Percentiles rank a stretch among this genome's conserved stretches.
phyloP scores from a whole-genome alignment of 768 basidiomycete genomes.

The Kwoniella shandongensis region DNA sequence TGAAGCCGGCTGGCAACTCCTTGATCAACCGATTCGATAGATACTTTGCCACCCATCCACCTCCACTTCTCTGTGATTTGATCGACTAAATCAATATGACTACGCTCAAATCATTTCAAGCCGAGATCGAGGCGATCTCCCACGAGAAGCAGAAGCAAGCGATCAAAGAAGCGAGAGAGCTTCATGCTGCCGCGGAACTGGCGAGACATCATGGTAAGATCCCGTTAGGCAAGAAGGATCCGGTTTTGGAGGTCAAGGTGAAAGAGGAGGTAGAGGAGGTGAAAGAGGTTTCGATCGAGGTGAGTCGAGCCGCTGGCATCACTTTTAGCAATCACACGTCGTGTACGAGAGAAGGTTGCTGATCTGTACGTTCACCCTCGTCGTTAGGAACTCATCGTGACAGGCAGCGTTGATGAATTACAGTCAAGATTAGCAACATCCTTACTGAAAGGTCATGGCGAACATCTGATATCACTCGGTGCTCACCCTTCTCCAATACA shows the following conservation, averaged over 20 bases:
- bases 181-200: slow-evolving; percentile 39
- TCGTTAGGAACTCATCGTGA: slow-evolving; percentile 24
- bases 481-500: slow-evolving; percentile 41
- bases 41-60: no score
- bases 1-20: no score
- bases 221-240: slow-evolving; percentile 22
- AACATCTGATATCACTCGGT: slow-evolving; percentile 50
- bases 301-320: slow-evolving; percentile 20
- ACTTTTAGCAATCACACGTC: no score
- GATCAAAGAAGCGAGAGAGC: slow-evolving; percentile 33
- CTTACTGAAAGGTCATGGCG: slow-evolving; percentile 45
- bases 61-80: not conserved
- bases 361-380: not conserved
- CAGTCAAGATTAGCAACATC: slow-evolving; percentile 26
- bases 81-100: slow-evolving; percentile 33
- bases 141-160: slow-evolving; percentile 33
- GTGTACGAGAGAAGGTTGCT: not conserved
- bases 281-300: slow-evolving; percentile 31
- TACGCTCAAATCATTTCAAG: slow-evolving; percentile 51
- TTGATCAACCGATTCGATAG: no score
- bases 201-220: slow-evolving; percentile 45
- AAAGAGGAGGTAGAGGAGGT: slow-evolving; percentile 17
- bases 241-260: slow-evolving; percentile 21
- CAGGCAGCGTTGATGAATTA: slow-evolving; percentile 24
- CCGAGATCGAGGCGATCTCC: slow-evolving; percentile 45